These are phyloP conservation scores for Blastocystis sp. DNA, from an alignment of 352 stramenopile species.

Conservation along the genomic window DNA sequence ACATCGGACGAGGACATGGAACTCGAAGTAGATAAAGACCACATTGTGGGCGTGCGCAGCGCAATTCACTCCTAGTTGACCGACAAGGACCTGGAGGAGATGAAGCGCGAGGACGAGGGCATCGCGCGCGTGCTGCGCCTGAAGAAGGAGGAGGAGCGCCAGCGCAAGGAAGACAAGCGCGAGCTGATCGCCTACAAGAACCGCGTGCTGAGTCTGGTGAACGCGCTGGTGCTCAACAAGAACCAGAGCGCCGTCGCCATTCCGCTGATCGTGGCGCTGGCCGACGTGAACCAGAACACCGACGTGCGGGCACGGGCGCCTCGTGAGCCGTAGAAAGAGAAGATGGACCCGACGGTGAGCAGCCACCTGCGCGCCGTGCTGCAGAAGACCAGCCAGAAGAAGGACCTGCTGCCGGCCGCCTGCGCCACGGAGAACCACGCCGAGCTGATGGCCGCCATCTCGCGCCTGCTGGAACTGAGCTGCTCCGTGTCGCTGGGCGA, in stretches of 20 bases:
- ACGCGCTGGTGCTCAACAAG: neutral
- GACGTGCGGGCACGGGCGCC: neutral
- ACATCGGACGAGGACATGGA: constrained; percentile 51
- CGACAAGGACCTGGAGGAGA: neutral
- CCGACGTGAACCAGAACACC: neutral
- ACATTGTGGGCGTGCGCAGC: neutral
- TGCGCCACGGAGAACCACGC: neutral
- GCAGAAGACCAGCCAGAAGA: constrained; percentile 10
- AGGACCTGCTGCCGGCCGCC: neutral
- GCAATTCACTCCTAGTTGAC: constrained; percentile 16
- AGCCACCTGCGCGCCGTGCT: neutral
- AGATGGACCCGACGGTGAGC: neutral
- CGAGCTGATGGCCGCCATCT: neutral
- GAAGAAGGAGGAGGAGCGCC: neutral
- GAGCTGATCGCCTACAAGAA: constrained; percentile 31
- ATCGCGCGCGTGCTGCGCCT: constrained; percentile 24
- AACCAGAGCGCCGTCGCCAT: neutral
- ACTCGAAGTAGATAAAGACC: neutral
- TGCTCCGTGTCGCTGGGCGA: neutral
- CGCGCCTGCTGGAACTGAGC: neutral
- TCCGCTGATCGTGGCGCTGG: neutral
- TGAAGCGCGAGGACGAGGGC: constrained; percentile 31
- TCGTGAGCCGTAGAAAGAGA: constrained; percentile 27
- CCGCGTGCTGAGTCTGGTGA: constrained; percentile 7
- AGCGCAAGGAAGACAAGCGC: neutral